Evolutionary conservation across 148 eudicot genomes (phyloP).

Genomic region (Cornus controversa): DNA sequence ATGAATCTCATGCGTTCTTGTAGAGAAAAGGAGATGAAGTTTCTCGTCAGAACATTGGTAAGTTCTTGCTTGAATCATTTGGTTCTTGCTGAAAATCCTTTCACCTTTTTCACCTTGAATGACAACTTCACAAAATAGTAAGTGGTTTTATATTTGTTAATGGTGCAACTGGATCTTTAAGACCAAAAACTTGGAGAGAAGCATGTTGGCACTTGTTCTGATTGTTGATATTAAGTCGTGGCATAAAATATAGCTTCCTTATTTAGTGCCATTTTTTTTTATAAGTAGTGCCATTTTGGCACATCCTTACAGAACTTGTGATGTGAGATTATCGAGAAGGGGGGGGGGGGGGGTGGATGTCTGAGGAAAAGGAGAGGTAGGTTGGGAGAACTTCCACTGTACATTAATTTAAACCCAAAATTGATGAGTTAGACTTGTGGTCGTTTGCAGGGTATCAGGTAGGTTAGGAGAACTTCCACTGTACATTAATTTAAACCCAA

Average conservation of each 20-base stretch:
- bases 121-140: neutral
- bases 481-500: neutral
- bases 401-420: neutral
- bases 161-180: neutral
- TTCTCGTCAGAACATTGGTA: slow-evolving; percentile 92
- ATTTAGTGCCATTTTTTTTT: neutral
- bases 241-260: neutral
- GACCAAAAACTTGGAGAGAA: neutral
- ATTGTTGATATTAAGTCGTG: neutral
- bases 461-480: neutral
- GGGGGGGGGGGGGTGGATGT: no score
- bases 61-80: slow-evolving; percentile 16
- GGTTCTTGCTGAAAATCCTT: neutral
- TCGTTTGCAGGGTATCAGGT: neutral
- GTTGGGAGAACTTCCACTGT: neutral
- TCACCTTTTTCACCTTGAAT: neutral
- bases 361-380: neutral
- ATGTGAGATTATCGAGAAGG: neutral
- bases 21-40: slow-evolving; percentile 96
- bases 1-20: slow-evolving; percentile 88
- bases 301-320: neutral
- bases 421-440: neutral
- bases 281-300: neutral
- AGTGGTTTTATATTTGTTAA: neutral
- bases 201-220: neutral